A percentile compares a stretch with the other conserved stretches of the same genome.
These are phyloP conservation scores for Wickerhamomyces queroliae DNA, from an alignment of 805 yeast species.

Conservation along the genomic window DNA sequence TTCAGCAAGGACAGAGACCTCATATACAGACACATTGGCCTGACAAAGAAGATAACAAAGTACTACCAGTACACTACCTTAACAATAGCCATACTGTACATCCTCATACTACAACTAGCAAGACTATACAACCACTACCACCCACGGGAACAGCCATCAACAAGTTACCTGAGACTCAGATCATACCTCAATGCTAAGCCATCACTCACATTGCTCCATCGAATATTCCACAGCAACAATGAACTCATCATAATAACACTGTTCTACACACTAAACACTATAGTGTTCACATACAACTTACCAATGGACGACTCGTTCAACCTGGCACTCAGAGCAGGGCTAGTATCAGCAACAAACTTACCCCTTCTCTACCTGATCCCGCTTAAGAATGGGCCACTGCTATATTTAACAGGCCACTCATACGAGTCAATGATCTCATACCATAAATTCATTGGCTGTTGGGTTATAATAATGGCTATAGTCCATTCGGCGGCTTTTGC, in stretches of 20 bases:
- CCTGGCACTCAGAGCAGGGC: slow-evolving; percentile 19
- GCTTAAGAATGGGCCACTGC: slow-evolving; percentile 19
- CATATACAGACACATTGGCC: slow-evolving; percentile 15
- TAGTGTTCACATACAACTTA: slow-evolving; percentile 10
- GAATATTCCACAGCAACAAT: slow-evolving; percentile 11
- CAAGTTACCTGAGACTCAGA: not conserved
- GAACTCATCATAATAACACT: slow-evolving; percentile 8
- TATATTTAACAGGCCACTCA: slow-evolving; percentile 12
- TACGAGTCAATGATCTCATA: slow-evolving; percentile 20
- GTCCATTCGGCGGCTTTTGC: slow-evolving; percentile 14
- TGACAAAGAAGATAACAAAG: slow-evolving; percentile 16
- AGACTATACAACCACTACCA: not conserved
- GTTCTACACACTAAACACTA: slow-evolving; percentile 11
- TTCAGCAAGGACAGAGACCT: slow-evolving; percentile 14
- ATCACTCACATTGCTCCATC: slow-evolving; percentile 5
- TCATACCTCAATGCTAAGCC: not conserved
- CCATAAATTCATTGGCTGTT: slow-evolving; percentile 19
- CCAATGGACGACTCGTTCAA: slow-evolving; percentile 20
- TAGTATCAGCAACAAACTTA: slow-evolving; percentile 20
- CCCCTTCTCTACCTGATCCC: slow-evolving; percentile 23
- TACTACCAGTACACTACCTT: slow-evolving; percentile 16
- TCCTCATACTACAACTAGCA: not conserved
- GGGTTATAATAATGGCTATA: slow-evolving; percentile 13
- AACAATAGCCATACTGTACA: not conserved
- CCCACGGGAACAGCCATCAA: not conserved